phyloP scores from a whole-genome alignment of 768 basidiomycete genomes.

The Strobilomyces dryophilus region DNA sequence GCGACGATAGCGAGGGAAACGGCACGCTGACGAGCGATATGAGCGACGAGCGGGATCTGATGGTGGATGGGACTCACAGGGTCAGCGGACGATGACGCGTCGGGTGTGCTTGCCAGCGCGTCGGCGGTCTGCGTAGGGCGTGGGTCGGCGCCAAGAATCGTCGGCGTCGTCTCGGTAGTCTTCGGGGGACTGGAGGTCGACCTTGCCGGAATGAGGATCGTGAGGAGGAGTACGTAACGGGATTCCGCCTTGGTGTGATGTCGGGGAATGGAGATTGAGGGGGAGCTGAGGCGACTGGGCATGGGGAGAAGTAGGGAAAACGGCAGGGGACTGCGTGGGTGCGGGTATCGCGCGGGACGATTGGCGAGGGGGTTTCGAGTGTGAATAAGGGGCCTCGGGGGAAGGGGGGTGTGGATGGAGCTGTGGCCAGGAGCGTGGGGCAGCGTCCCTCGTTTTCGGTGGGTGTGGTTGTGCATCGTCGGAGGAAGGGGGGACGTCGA shows the following conservation, averaged over 20 bases:
- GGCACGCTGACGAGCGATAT: neutral
- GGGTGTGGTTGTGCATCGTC: slow-evolving; percentile 12
- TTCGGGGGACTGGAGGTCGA: slow-evolving; percentile 35
- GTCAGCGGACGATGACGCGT: slow-evolving; percentile 57
- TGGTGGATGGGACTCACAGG: neutral
- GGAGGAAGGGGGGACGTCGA: slow-evolving; percentile 41
- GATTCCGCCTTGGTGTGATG: slow-evolving; percentile 22
- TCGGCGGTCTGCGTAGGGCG: slow-evolving; percentile 69
- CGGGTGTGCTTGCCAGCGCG: slow-evolving; percentile 78
- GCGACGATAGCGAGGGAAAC: slow-evolving; percentile 11
- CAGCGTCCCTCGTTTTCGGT: slow-evolving; percentile 28
- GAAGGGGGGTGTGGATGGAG: slow-evolving; percentile 28
- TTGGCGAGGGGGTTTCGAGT: slow-evolving; percentile 32
- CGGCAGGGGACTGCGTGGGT: slow-evolving; percentile 25
- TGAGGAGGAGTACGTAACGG: slow-evolving; percentile 47
- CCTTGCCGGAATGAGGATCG: slow-evolving; percentile 35
- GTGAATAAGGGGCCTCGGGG: slow-evolving; percentile 33
- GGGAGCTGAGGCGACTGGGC: slow-evolving; percentile 32
- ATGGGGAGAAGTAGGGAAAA: slow-evolving; percentile 29
- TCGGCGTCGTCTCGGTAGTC: slow-evolving; percentile 57
- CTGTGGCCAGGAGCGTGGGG: slow-evolving; percentile 29
- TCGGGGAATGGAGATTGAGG: slow-evolving; percentile 29
- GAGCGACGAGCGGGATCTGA: neutral
- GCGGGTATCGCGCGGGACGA: slow-evolving; percentile 18
- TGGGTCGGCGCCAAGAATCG: slow-evolving; percentile 69